These are phyloP conservation scores for Colletotrichum shisoi DNA, from an alignment of 2,329 filamentous ascomycete species.

Conservation along the genomic window DNA sequence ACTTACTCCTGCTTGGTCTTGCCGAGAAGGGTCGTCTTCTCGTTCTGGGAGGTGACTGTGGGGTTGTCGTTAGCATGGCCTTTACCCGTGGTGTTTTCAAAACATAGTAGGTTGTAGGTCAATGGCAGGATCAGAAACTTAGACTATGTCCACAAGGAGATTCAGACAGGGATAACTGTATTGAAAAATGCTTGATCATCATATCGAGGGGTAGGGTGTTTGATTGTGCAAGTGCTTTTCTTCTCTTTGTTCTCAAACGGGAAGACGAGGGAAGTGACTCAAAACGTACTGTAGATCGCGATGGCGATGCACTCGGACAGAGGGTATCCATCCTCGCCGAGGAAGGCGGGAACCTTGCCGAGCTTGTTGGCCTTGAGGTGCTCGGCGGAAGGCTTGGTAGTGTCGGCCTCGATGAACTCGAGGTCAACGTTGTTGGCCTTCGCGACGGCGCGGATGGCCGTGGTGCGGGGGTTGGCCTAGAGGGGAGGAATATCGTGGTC, in stretches of 20 bases:
- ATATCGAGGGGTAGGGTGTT: slow-evolving; percentile 49
- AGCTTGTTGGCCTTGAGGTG: slow-evolving; percentile 88
- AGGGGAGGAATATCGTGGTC: slow-evolving; percentile 42
- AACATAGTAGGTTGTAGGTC: slow-evolving; percentile 44
- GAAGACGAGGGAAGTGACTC: slow-evolving; percentile 38
- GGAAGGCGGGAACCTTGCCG: slow-evolving; percentile 91
- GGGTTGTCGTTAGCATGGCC: slow-evolving; percentile 45
- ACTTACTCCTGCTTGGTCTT: slow-evolving; percentile 99
- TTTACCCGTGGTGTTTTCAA: slow-evolving; percentile 14
- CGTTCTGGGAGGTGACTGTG: slow-evolving; percentile 96
- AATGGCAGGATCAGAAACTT: slow-evolving; percentile 76
- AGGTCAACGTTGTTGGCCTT: slow-evolving; percentile 97
- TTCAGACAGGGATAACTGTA: slow-evolving; percentile 99
- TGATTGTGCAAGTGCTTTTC: slow-evolving; percentile 20
- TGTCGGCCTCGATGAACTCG: slow-evolving; percentile 78
- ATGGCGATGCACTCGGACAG: slow-evolving; percentile 93
- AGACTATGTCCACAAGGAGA: slow-evolving; percentile 81
- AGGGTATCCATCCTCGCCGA: slow-evolving; percentile 88
- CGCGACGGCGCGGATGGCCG: slow-evolving; percentile 87
- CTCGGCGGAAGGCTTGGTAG: slow-evolving; percentile 71
- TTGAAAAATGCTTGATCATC: slow-evolving; percentile 79
- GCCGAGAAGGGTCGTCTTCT: slow-evolving; percentile 98
- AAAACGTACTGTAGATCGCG: slow-evolving; percentile 90
- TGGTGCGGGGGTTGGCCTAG: slow-evolving; percentile 88
- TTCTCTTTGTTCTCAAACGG: neutral